Conservation (phyloP, 257 asterid genomes). For the Jaltomata sinuosa region DNA sequence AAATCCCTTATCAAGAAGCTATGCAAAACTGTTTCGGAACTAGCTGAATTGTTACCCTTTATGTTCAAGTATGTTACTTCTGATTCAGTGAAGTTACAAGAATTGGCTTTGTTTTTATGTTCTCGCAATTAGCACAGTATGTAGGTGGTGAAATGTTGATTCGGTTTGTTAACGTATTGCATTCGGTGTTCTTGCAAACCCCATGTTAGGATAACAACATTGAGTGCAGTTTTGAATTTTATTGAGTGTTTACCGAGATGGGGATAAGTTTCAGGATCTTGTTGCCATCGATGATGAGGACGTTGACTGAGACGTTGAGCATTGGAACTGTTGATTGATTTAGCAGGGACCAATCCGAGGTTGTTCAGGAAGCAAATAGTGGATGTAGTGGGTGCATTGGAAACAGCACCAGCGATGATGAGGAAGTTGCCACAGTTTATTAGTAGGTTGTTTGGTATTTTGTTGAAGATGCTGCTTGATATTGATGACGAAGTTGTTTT, state of each 20-base stretch:
- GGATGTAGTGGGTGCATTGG: slow-evolving; percentile 37
- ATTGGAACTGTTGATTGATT: not conserved
- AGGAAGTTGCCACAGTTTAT: slow-evolving; percentile 75
- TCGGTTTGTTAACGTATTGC: not conserved
- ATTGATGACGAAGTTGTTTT: slow-evolving; percentile 77
- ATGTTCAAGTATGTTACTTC: no score
- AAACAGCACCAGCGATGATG: slow-evolving; percentile 95
- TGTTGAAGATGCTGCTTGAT: slow-evolving; percentile 79
- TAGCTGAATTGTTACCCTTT: no score
- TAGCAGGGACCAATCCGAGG: slow-evolving; percentile 38
- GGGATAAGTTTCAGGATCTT: not conserved
- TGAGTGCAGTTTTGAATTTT: not conserved
- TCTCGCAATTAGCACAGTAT: not conserved
- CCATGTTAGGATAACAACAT: not conserved
- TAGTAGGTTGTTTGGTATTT: slow-evolving; percentile 51
- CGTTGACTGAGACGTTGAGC: not conserved
- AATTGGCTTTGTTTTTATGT: not conserved
- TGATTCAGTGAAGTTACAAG: no score
- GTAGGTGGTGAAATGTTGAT: not conserved
- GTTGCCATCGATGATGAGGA: not conserved
- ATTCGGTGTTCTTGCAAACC: not conserved
- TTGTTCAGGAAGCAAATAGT: slow-evolving; percentile 92
- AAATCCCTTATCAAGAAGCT: not conserved
- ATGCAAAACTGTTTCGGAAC: not conserved
- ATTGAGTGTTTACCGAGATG: not conserved